Evolutionary conservation across 345 rosid genomes (phyloP).

Genomic region (Citrus hindsii): DNA sequence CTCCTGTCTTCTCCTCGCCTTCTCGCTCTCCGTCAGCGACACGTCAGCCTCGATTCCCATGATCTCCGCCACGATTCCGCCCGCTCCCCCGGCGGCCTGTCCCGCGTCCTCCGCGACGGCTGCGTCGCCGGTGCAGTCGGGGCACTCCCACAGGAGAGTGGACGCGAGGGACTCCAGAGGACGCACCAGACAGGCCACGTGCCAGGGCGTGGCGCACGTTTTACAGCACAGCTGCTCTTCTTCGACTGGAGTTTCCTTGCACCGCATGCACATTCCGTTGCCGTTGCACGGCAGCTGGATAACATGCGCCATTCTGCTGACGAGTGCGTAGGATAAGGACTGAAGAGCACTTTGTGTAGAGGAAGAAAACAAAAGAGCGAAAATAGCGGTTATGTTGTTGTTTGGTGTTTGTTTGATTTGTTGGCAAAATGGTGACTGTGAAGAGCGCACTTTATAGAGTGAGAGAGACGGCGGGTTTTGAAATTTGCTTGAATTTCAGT

Average conservation of each 20-base stretch:
- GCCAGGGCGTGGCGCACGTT: conserved; percentile 77
- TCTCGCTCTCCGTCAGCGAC: conserved; percentile 39
- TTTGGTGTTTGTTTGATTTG: not conserved
- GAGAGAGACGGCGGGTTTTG: conserved; percentile 8
- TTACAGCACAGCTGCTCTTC: conserved; percentile 54
- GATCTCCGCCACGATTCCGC: conserved; percentile 24
- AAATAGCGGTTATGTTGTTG: not conserved
- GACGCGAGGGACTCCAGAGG: conserved; percentile 43
- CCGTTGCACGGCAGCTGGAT: conserved; percentile 64
- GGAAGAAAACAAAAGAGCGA: not conserved
- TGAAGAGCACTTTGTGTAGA: not conserved
- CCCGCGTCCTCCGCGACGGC: conserved; percentile 9
- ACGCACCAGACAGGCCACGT: conserved; percentile 46
- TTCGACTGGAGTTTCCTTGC: conserved; percentile 34
- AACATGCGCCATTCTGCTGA: conserved; percentile 34
- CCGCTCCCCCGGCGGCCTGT: not conserved
- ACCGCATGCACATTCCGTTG: conserved; percentile 67
- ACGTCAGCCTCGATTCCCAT: conserved; percentile 44
- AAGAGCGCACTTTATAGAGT: not conserved
- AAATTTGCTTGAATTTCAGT: not conserved
- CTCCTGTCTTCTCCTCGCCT: conserved; percentile 43
- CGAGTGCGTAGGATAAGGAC: conserved; percentile 2
- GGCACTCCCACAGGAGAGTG: conserved; percentile 59
- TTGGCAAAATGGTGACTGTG: not conserved
- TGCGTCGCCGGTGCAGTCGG: conserved; percentile 46